Percentiles rank a stretch among this genome's conserved stretches.
Evolutionary conservation across 2,329 filamentous ascomycete genomes (phyloP).

Genomic region (Talaromyces sp.): DNA sequence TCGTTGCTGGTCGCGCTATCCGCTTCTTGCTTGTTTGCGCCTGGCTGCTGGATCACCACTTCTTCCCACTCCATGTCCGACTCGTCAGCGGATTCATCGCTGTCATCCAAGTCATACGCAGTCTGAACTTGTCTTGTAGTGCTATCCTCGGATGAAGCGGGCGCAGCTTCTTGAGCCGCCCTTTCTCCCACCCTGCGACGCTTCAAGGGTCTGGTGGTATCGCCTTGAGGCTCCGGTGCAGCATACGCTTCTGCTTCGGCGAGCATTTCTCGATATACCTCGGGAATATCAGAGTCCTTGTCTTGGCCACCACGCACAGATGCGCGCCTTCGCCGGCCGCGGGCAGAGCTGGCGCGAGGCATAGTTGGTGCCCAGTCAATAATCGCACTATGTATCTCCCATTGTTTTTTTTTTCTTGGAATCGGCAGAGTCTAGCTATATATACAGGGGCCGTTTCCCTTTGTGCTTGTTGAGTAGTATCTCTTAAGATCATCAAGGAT

Average conservation of each 20-base stretch:
- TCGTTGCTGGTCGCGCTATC: slow-evolving; percentile 17
- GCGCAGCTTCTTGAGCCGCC: slow-evolving; percentile 9
- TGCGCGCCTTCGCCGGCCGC: slow-evolving; percentile 11
- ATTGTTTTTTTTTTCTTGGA: neutral
- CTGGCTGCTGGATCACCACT: slow-evolving; percentile 43
- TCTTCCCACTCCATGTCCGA: slow-evolving; percentile 39
- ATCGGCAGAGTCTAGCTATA: neutral
- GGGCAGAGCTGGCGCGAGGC: slow-evolving; percentile 2
- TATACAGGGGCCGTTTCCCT: neutral
- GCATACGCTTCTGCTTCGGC: slow-evolving; percentile 33
- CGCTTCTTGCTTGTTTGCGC: slow-evolving; percentile 17
- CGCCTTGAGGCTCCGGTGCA: slow-evolving; percentile 16
- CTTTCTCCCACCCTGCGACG: slow-evolving; percentile 31
- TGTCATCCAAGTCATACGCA: slow-evolving; percentile 31
- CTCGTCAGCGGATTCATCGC: slow-evolving; percentile 50
- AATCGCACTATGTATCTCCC: neutral
- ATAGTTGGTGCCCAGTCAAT: slow-evolving; percentile 9
- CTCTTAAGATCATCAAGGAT: neutral
- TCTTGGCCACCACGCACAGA: slow-evolving; percentile 9
- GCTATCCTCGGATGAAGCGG: slow-evolving; percentile 7
- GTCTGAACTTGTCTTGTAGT: slow-evolving; percentile 22
- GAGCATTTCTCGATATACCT: slow-evolving; percentile 39
- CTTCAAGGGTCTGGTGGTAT: slow-evolving; percentile 28
- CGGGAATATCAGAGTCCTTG: slow-evolving; percentile 24
- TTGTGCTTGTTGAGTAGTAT: neutral